Base-by-base conservation (phyloP, 2,329 filamentous ascomycete species). In the Colletotrichum australisinense region DNA sequence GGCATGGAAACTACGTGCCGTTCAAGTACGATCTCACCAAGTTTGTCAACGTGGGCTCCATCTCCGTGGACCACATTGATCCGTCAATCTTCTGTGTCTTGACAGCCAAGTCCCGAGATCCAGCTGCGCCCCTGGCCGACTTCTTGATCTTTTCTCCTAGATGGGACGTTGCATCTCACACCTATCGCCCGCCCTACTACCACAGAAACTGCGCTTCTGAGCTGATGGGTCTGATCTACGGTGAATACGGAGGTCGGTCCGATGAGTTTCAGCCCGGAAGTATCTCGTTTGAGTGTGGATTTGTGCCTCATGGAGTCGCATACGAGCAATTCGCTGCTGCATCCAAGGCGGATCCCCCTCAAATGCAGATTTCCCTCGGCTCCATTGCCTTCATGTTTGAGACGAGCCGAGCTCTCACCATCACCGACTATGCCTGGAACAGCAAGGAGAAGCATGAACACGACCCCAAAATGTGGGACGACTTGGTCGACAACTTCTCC, bases 1-100 rank as follows among this genome's bases (percentile, higher is more conserved):
- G 92, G 92, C 91, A 93, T 76, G 92, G 92, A n/a, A 91, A 89
- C 64, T 92, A 93, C 76, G 90, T 90, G 67, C 88, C 88, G 0
- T 89, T 86, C 80, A 89, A 89, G 79, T 90, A 90, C 77, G 88
- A 88, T 63, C 78, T 90, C 4, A 88, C 86, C 8, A 88, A 88
- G 70, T 83, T 92, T 84, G 79, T 92, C 86, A 87, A 88, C 81
- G 81, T 89, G 80, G 91, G 89, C 63, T 86, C 85, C 74, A 87
- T 90, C 63, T 88, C 86, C 8, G 88, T 87, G 76, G 91, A 93
- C 78, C 92, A 93, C 75, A 90, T 90, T 3, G 92, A 93, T 75
- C 92, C 92, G 0, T 89, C 87, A 11, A 89, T 93, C 76, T 93
- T 89, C 81, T 91, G 89, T 3, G 91, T 93, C 3, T 83, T 93